These are phyloP conservation scores for Diversispora eburnea DNA, from an alignment of 192 early-diverging fungal species.

Conservation along the genomic window DNA sequence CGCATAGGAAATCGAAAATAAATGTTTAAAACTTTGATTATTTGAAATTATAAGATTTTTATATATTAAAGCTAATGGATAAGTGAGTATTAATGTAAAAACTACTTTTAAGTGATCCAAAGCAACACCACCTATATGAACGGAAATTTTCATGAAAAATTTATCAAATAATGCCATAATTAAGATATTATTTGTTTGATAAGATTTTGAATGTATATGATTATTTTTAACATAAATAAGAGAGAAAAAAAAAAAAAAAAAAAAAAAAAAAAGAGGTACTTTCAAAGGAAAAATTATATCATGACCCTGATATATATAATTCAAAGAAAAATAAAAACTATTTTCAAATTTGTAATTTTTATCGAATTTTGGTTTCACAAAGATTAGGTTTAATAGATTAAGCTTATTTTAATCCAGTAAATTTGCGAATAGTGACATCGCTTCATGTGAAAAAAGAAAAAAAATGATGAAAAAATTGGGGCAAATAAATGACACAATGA, in stretches of 20 bases:
- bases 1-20: slow-evolving; percentile 54
- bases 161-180: not conserved
- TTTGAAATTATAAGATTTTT: slow-evolving; percentile 47
- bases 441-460: no score
- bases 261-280: not conserved
- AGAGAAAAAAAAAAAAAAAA: not conserved
- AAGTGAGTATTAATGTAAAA: slow-evolving; percentile 51
- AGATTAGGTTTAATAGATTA: no score
- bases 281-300: no score
- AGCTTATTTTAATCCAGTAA: no score
- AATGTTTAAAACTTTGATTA: slow-evolving; percentile 48
- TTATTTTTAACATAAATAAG: not conserved
- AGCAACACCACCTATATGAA: slow-evolving; percentile 40
- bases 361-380: no score
- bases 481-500: no score
- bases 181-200: not conserved
- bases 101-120: slow-evolving; percentile 59
- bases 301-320: no score
- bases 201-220: no score
- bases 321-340: no score
- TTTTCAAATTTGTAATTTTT: no score
- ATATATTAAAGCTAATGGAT: slow-evolving; percentile 55
- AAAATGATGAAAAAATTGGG: no score
- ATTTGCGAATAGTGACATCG: no score
- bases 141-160: slow-evolving; percentile 5